Conservation (phyloP, 495 filamentous ascomycete species). For the Annulohypoxylon stygium region DNA sequence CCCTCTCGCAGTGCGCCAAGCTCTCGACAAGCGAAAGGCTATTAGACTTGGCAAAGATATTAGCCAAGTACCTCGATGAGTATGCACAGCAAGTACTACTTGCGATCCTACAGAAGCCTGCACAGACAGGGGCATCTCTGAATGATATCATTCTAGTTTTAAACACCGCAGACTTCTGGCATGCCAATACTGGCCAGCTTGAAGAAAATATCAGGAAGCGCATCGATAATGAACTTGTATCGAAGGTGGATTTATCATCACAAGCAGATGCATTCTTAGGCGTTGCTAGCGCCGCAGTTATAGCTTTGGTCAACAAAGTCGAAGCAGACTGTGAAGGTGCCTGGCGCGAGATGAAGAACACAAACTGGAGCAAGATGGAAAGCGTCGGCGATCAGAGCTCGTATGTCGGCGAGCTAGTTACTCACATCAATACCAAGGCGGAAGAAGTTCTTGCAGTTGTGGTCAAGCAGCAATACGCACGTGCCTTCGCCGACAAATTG, state of each 20-base stretch:
- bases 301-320: slow-evolving; percentile 84
- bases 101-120: slow-evolving; percentile 75
- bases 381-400: slow-evolving; percentile 95
- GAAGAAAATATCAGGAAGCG: slow-evolving; percentile 94
- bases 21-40: slow-evolving; percentile 89
- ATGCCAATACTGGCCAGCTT: slow-evolving; percentile 88
- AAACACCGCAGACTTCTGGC: slow-evolving; percentile 98
- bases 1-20: slow-evolving; percentile 94
- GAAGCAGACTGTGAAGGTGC: slow-evolving; percentile 84
- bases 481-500: slow-evolving; percentile 93
- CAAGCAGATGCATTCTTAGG: slow-evolving; percentile 97
- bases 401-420: slow-evolving; percentile 85
- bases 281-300: slow-evolving; percentile 88
- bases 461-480: slow-evolving; percentile 93
- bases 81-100: slow-evolving; percentile 95
- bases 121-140: slow-evolving; percentile 69
- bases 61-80: slow-evolving; percentile 94
- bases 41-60: slow-evolving; percentile 84
- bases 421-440: slow-evolving; percentile 74
- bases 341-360: slow-evolving; percentile 98
- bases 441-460: slow-evolving; percentile 81
- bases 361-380: slow-evolving; percentile 94
- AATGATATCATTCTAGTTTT: slow-evolving; percentile 87
- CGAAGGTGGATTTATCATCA: slow-evolving; percentile 86
- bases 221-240: slow-evolving; percentile 81